Conservation (phyloP, 75 land plant species). For the Pinus taeda region DNA sequence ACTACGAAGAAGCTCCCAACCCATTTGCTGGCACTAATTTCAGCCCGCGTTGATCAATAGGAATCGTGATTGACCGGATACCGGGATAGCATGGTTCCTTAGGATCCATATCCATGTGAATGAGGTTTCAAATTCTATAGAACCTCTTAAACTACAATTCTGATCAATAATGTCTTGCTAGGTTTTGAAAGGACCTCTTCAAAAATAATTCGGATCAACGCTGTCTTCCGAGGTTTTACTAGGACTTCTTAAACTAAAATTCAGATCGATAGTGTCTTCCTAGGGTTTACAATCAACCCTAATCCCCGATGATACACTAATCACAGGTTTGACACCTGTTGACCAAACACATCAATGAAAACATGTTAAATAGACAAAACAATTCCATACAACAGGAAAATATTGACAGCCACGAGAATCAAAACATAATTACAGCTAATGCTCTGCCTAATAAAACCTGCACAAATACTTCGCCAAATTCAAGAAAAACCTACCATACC, state of each 20-base stretch:
- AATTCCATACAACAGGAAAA: neutral
- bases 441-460: neutral
- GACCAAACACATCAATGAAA: neutral
- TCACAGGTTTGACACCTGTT: neutral
- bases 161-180: too few species aligned
- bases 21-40: neutral
- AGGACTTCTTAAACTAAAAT: neutral
- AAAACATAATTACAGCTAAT: neutral
- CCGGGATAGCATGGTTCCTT: too few species aligned
- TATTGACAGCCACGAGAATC: neutral
- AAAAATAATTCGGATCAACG: neutral
- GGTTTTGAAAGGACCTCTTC: too few species aligned
- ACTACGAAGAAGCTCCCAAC: neutral
- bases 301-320: neutral
- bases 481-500: conserved; percentile 32
- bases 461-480: neutral
- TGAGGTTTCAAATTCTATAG: too few species aligned
- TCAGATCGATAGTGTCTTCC: neutral
- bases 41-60: neutral
- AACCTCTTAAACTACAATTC: too few species aligned
- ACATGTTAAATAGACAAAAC: neutral
- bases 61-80: too few species aligned
- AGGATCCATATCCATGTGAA: too few species aligned
- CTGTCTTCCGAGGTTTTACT: neutral
- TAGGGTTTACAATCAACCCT: neutral